Evolutionary conservation across 306 rosid genomes (phyloP).

Genomic region (Quercus mongolica): DNA sequence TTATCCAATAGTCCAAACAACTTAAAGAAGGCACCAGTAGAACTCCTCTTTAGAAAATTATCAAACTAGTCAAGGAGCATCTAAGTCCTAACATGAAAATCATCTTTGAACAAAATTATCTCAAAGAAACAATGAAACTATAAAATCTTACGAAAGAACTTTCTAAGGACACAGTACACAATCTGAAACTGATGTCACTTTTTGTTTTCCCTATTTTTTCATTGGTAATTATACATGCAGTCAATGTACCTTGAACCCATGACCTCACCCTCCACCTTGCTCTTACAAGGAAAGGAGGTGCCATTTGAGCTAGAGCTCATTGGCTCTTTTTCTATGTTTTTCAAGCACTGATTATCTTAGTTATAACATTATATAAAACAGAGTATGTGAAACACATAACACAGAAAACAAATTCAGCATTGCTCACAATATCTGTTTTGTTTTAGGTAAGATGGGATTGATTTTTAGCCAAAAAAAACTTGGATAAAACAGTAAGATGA

Average conservation of each 20-base stretch:
- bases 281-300: too few species aligned
- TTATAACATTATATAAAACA: background rate
- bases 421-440: background rate
- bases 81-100: background rate
- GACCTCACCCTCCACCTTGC: too few species aligned
- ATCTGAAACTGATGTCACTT: background rate
- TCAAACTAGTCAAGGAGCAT: background rate
- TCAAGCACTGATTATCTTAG: conserved; percentile 1
- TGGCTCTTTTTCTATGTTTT: background rate
- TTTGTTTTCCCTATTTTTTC: background rate
- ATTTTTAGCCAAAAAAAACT: background rate
- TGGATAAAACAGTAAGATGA: background rate
- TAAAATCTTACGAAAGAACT: background rate
- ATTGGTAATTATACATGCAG: background rate
- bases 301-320: too few species aligned
- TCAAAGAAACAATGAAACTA: background rate
- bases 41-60: background rate
- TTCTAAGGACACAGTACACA: background rate
- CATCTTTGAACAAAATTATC: background rate
- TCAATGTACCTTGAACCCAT: too few species aligned
- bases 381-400: background rate
- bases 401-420: background rate
- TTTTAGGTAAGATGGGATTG: background rate
- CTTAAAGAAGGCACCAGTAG: background rate
- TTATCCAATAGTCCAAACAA: background rate